Percentiles rank a stretch among this genome's conserved stretches.
Evolutionary conservation across 768 basidiomycete genomes (phyloP).

Genomic region (Cystobasidium ongulense): DNA sequence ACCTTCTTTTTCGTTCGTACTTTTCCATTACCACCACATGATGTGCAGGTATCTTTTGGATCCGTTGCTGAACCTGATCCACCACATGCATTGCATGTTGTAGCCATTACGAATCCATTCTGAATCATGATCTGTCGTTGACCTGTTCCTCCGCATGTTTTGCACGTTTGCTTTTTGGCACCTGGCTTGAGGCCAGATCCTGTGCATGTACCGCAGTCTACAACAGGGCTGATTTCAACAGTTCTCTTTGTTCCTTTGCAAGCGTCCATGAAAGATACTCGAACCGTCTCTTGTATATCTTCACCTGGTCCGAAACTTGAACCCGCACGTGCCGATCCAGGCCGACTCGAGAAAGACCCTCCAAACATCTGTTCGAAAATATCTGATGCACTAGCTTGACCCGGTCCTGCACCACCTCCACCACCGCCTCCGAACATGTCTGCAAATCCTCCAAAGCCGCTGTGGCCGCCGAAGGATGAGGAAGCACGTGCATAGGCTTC

Average conservation of each 20-base stretch:
- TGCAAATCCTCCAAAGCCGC: conserved; percentile 66
- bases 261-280: conserved; percentile 83
- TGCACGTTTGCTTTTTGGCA: conserved; percentile 69
- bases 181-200: conserved; percentile 81
- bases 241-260: conserved; percentile 75
- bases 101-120: conserved; percentile 93
- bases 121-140: conserved; percentile 80
- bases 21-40: conserved; percentile 79
- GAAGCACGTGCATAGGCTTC: conserved; percentile 58
- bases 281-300: conserved; percentile 69
- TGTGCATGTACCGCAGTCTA: conserved; percentile 72
- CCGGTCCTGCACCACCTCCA: conserved; percentile 43
- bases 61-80: conserved; percentile 76
- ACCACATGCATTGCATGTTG: conserved; percentile 71
- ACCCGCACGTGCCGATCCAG: conserved; percentile 36
- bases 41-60: conserved; percentile 63
- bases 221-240: conserved; percentile 68
- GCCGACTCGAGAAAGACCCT: conserved; percentile 52
- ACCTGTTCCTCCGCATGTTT: conserved; percentile 74
- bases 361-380: conserved; percentile 61
- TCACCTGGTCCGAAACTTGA: conserved; percentile 47
- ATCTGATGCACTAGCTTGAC: conserved; percentile 47
- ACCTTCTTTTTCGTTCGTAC: conserved; percentile 69
- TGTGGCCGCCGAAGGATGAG: conserved; percentile 52
- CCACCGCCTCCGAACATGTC: conserved; percentile 51